Percentiles rank a stretch among this genome's conserved stretches.
Evolutionary conservation across 495 filamentous ascomycete species (phyloP).

Genomic region (Aspergillus asperescens): DNA sequence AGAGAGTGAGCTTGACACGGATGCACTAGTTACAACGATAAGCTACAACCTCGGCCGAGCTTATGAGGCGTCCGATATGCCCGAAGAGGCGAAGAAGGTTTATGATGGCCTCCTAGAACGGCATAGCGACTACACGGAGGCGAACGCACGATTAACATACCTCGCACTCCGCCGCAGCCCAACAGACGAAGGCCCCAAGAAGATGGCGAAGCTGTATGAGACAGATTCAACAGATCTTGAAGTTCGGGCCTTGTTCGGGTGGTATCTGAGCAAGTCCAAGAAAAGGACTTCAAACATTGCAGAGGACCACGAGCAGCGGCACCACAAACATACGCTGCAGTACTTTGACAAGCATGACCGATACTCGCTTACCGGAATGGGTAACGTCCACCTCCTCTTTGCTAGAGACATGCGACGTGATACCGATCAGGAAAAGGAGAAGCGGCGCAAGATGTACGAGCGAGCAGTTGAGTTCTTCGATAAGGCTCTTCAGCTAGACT

Average conservation of each 20-base stretch:
- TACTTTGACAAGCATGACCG: constrained; percentile 94
- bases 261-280: constrained; percentile 85
- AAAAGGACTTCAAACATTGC: constrained; percentile 71
- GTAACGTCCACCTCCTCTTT: constrained; percentile 78
- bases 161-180: constrained; percentile 81
- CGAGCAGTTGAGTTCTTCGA: constrained; percentile 97
- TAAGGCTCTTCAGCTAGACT: constrained; percentile 88
- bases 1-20: constrained; percentile 60
- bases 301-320: constrained; percentile 85
- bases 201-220: constrained; percentile 74
- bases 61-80: constrained; percentile 76
- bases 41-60: constrained; percentile 96
- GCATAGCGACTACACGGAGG: constrained; percentile 87
- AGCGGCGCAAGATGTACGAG: constrained; percentile 76
- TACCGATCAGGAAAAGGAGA: constrained; percentile 82
- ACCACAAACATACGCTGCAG: constrained; percentile 94
- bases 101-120: constrained; percentile 79
- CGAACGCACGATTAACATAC: constrained; percentile 79
- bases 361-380: constrained; percentile 93
- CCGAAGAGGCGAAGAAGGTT: constrained; percentile 77
- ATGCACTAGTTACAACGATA: constrained; percentile 87
- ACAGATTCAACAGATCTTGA: constrained; percentile 76
- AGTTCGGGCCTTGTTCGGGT: constrained; percentile 85
- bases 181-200: constrained; percentile 78
- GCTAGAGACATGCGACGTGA: constrained; percentile 93